Evolutionary conservation across 1,139 yeast genomes (phyloP).

Genomic region (Suhomyces yuchorum): DNA sequence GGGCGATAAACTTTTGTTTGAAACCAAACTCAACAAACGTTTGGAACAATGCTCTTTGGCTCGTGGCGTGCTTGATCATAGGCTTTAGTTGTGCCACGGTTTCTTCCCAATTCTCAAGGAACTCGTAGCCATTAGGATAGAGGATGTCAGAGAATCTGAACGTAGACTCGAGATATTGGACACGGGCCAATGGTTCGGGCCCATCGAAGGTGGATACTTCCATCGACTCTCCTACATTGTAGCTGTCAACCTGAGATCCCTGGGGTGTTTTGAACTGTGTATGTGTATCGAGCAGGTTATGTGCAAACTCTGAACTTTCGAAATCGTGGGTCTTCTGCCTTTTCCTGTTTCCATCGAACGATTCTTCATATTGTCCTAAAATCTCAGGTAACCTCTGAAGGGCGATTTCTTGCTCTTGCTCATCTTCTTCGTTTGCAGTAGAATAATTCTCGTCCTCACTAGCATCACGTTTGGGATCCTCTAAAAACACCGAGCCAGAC

Average conservation of each 20-base stretch:
- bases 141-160: conserved; percentile 8
- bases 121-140: conserved; percentile 8
- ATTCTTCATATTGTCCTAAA: conserved; percentile 3
- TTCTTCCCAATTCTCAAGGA: conserved; percentile 9
- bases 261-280: conserved; percentile 10
- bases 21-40: conserved; percentile 28
- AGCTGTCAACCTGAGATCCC: conserved; percentile 6
- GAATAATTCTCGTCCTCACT: conserved; percentile 11
- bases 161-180: conserved; percentile 6
- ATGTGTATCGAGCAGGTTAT: conserved; percentile 1
- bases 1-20: conserved; percentile 29
- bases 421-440: conserved; percentile 12
- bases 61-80: conserved; percentile 4
- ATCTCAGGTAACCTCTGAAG: conserved; percentile 5
- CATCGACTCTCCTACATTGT: not conserved
- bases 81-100: conserved; percentile 9
- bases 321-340: conserved; percentile 2
- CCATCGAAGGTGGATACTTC: conserved; percentile 3
- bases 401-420: not conserved
- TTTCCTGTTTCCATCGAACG: conserved; percentile 3
- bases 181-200: conserved; percentile 5
- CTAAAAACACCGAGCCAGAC: conserved; percentile 13
- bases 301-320: not conserved
- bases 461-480: not conserved
- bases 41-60: conserved; percentile 8